phyloP scores from a whole-genome alignment of 352 stramenopile species.

The Achlya hypogyna region DNA sequence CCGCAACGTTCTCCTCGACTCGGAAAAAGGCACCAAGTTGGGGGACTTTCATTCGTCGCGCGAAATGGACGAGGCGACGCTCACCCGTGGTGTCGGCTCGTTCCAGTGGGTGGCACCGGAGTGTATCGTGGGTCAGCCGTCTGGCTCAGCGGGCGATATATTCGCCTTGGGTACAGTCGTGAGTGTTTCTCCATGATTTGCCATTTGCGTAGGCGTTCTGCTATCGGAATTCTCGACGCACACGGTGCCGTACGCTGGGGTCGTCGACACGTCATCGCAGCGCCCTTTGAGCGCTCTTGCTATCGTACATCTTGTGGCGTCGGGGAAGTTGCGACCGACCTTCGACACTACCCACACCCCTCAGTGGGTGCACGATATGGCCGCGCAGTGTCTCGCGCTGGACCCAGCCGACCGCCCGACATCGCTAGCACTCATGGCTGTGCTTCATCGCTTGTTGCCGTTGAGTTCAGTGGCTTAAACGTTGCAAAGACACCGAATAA shows the following conservation, averaged over 20 bases:
- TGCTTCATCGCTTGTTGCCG: too few species aligned
- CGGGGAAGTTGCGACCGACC: too few species aligned
- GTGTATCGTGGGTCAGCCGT: conserved; percentile 35
- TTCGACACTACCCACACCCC: too few species aligned
- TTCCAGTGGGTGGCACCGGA: conserved; percentile 42
- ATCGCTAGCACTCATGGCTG: too few species aligned
- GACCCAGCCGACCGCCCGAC: too few species aligned
- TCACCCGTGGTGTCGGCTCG: conserved; percentile 47
- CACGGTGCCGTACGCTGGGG: background rate
- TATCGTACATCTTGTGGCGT: too few species aligned
- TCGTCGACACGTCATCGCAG: too few species aligned
- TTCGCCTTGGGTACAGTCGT: conserved; percentile 37
- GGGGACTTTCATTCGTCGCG: conserved; percentile 56
- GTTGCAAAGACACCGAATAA: too few species aligned
- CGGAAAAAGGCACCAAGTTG: conserved; percentile 43
- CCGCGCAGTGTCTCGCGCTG: too few species aligned
- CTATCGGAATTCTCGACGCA: conserved; percentile 18
- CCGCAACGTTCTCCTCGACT: conserved; percentile 7
- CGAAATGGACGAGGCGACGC: conserved; percentile 33
- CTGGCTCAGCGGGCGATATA: conserved; percentile 39
- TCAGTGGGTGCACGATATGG: too few species aligned
- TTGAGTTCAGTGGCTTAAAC: too few species aligned
- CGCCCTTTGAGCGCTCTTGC: too few species aligned
- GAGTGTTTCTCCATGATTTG: background rate
- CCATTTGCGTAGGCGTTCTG: background rate